phyloP scores from a whole-genome alignment of 2,329 filamentous ascomycete species.

The Onygenales sp. region DNA sequence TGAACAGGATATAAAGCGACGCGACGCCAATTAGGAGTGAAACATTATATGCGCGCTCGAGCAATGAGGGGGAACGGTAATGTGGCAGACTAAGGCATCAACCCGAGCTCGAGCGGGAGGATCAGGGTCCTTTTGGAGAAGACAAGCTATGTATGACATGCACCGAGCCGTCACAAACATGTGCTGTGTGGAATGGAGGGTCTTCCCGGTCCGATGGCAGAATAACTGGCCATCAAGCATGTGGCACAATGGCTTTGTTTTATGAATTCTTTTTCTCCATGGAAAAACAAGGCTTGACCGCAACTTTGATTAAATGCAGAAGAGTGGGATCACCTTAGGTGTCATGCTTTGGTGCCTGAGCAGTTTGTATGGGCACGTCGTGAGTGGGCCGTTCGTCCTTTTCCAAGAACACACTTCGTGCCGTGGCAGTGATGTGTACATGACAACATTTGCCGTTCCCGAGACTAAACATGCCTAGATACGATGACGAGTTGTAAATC shows the following conservation, averaged over 20 bases:
- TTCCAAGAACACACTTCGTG: background rate
- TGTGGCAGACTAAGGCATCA: background rate
- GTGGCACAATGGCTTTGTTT: too few species aligned
- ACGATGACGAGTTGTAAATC: background rate
- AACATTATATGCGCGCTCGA: too few species aligned
- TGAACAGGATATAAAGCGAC: too few species aligned
- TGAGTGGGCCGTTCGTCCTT: background rate
- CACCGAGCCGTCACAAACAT: too few species aligned
- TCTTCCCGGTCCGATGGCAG: too few species aligned
- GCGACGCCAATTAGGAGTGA: too few species aligned
- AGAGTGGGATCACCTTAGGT: background rate
- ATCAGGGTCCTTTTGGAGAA: background rate
- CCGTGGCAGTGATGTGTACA: background rate
- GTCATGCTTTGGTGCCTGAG: constrained; percentile 2
- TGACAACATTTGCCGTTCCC: background rate
- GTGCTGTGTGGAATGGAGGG: too few species aligned
- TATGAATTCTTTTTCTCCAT: background rate
- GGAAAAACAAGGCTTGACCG: background rate
- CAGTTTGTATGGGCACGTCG: background rate
- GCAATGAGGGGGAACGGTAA: background rate
- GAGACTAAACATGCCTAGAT: background rate
- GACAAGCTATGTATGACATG: too few species aligned
- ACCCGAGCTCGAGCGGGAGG: background rate
- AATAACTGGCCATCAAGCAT: too few species aligned
- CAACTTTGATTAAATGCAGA: background rate